phyloP scores from a whole-genome alignment of 129 eudicot genomes.

The Flaveria brownii region DNA sequence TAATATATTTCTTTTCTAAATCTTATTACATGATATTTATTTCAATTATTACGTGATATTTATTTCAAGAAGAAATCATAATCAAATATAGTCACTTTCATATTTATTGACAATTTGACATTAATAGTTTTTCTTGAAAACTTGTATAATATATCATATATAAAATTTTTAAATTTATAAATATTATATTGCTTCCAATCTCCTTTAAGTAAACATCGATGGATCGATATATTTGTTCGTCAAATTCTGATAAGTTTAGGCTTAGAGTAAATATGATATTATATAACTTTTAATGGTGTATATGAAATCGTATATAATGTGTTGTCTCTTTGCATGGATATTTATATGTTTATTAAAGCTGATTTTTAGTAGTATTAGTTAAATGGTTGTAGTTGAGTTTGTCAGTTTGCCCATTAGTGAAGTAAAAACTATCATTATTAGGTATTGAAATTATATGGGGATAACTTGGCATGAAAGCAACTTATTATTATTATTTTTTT shows the following conservation, averaged over 20 bases:
- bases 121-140: no score
- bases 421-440: conserved; percentile 29
- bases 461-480: conserved; percentile 29
- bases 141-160: no score
- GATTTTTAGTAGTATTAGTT: conserved; percentile 2
- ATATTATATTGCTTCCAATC: no score
- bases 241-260: no score
- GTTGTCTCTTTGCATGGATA: no score
- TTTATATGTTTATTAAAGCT: background rate
- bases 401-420: conserved; percentile 23
- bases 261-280: no score
- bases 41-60: background rate
- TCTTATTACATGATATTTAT: background rate
- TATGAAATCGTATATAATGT: no score
- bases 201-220: no score
- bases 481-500: background rate
- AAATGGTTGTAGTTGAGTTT: conserved; percentile 29
- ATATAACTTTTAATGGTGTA: no score
- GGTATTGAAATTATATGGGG: conserved; percentile 24
- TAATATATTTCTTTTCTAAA: background rate
- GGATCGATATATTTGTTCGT: no score
- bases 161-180: no score
- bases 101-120: background rate
- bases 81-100: background rate
- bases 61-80: background rate